Evolutionary conservation across 306 rosid genomes (phyloP).

Genomic region (Canavalia ensiformis): DNA sequence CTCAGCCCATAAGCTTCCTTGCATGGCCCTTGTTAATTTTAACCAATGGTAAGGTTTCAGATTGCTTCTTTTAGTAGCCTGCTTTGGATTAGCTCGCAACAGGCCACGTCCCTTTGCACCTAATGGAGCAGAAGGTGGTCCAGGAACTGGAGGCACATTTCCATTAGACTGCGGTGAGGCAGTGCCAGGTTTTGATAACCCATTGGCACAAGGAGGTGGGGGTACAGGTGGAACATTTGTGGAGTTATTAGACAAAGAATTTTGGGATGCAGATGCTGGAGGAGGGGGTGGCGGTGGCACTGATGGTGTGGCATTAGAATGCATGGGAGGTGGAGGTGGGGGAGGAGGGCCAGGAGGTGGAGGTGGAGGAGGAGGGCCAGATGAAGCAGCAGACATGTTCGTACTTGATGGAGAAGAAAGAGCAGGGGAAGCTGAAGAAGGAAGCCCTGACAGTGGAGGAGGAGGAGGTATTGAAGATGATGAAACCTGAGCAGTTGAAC

Average conservation of each 20-base stretch:
- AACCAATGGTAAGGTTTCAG: conserved; percentile 98
- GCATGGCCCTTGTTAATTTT: conserved; percentile 93
- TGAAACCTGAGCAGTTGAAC: conserved; percentile 42
- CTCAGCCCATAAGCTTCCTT: conserved; percentile 99
- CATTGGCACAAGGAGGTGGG: conserved; percentile 71
- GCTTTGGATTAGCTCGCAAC: conserved; percentile 63
- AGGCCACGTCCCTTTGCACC: conserved; percentile 76
- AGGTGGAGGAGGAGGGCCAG: background rate
- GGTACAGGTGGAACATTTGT: conserved; percentile 72
- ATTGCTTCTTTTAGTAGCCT: conserved; percentile 68
- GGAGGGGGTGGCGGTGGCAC: conserved; percentile 77
- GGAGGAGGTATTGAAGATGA: conserved; percentile 55
- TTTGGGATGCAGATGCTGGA: conserved; percentile 52
- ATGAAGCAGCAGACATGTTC: conserved; percentile 29
- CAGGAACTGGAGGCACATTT: conserved; percentile 64
- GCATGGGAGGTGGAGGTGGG: conserved; percentile 70
- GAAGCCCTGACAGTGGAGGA: conserved; percentile 47
- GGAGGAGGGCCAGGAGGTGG: conserved; percentile 56
- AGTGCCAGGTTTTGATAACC: conserved; percentile 56
- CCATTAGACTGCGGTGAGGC: conserved; percentile 28
- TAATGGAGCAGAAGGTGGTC: conserved; percentile 77
- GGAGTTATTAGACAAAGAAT: conserved; percentile 42
- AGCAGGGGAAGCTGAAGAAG: conserved; percentile 24
- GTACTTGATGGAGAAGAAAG: conserved; percentile 31
- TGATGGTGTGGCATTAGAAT: conserved; percentile 47